A percentile compares a stretch with the other conserved stretches of the same genome.
These are phyloP conservation scores for Diaporthe sp. DNA, from an alignment of 2,329 filamentous ascomycete genomes.

Conservation along the genomic window DNA sequence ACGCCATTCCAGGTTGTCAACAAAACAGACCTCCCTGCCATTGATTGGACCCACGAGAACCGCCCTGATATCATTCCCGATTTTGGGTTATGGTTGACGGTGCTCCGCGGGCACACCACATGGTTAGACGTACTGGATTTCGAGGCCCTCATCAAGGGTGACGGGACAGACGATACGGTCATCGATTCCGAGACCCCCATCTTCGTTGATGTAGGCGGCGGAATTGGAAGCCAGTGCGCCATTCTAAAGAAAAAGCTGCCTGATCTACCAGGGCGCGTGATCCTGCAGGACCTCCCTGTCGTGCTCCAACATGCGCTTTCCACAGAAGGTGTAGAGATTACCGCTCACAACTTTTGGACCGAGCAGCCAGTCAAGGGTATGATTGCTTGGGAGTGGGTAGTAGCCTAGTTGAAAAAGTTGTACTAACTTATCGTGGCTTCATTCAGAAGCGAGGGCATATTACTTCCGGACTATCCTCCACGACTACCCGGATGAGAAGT, in stretches of 20 bases:
- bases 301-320: background rate
- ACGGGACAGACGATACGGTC: background rate
- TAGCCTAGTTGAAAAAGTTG: background rate
- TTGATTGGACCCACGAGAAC: conserved; percentile 35
- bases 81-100: conserved; percentile 41
- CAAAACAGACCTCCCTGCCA: conserved; percentile 39
- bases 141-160: conserved; percentile 20
- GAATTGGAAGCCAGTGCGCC: conserved; percentile 28
- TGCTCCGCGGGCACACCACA: conserved; percentile 30
- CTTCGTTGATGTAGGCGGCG: conserved; percentile 29
- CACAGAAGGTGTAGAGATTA: conserved; percentile 31
- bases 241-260: conserved; percentile 5
- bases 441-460: conserved; percentile 43
- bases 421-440: conserved; percentile 38
- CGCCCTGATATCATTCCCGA: conserved; percentile 39
- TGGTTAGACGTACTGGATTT: conserved; percentile 42
- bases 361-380: conserved; percentile 32
- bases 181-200: background rate
- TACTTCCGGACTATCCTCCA: conserved; percentile 52
- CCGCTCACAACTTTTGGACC: conserved; percentile 24
- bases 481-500: conserved; percentile 49
- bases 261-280: conserved; percentile 9
- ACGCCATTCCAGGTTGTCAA: conserved; percentile 30
- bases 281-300: conserved; percentile 22
- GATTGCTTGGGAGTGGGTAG: background rate